A percentile compares a stretch with the other conserved stretches of the same genome.
phyloP scores from a whole-genome alignment of 495 filamentous ascomycete species.

The Hyphodiscus hymeniophilus region DNA sequence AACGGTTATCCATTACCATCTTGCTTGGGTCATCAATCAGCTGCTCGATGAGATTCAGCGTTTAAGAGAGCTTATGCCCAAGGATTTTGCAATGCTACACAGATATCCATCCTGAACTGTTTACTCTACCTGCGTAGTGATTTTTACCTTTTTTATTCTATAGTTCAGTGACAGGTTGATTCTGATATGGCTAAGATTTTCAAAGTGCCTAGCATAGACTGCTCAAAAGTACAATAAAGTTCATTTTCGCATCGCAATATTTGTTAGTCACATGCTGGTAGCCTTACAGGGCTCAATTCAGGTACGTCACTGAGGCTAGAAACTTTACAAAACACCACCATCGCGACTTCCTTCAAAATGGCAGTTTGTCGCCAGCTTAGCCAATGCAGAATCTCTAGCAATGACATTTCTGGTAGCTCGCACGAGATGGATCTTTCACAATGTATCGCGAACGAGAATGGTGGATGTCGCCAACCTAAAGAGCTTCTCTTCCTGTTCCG shows the following conservation, averaged over 20 bases:
- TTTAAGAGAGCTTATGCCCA: background rate
- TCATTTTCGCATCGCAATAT: too few relatives aligned
- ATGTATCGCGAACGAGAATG: constrained; percentile 1
- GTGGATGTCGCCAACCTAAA: background rate
- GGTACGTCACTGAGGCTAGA: constrained; percentile 14
- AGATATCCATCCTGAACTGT: constrained; percentile 7
- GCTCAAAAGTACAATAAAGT: too few relatives aligned
- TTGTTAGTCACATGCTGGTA: constrained; percentile 10
- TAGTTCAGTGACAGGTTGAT: too few relatives aligned
- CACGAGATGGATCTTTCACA: constrained; percentile 17
- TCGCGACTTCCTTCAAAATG: constrained; percentile 16
- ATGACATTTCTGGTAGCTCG: constrained; percentile 17
- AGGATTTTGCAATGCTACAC: background rate
- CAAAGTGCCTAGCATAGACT: too few relatives aligned
- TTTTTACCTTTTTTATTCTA: too few relatives aligned
- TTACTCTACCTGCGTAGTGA: too few relatives aligned
- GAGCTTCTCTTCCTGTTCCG: background rate
- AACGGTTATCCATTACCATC: background rate
- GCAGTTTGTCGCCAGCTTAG: background rate
- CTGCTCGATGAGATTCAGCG: background rate
- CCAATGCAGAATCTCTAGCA: constrained; percentile 14
- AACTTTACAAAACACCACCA: constrained; percentile 5
- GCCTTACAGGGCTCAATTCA: constrained; percentile 4
- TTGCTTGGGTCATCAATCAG: background rate
- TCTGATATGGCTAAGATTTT: too few relatives aligned